Evolutionary conservation across 179 eudicot species (phyloP).

Genomic region (Sideroxylon spinosum): DNA sequence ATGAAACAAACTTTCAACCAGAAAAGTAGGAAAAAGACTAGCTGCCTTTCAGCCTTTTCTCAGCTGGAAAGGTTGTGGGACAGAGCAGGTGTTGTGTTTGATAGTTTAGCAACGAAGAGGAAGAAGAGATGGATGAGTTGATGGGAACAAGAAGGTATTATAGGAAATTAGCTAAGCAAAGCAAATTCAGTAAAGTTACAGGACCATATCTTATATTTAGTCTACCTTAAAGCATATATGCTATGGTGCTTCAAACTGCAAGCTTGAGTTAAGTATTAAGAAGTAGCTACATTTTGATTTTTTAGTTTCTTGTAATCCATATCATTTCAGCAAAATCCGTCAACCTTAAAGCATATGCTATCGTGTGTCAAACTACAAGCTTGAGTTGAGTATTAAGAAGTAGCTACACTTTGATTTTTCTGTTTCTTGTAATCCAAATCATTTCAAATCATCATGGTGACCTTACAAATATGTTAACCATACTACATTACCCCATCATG

Average conservation of each 20-base stretch:
- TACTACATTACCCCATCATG: not conserved
- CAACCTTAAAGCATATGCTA: no score
- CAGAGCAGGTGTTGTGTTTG: no score
- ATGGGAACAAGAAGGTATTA: not conserved
- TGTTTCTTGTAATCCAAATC: not conserved
- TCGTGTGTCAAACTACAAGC: not conserved
- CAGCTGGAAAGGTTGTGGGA: not conserved
- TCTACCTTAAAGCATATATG: no score
- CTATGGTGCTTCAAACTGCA: not conserved
- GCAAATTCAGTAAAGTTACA: not conserved
- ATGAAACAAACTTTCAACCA: not conserved
- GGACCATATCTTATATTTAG: not conserved
- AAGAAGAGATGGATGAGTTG: not conserved
- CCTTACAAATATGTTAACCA: not conserved
- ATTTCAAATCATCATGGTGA: not conserved
- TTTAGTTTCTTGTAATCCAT: not conserved
- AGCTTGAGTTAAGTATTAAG: not conserved
- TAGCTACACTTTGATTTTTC: not conserved
- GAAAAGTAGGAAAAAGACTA: not conserved
- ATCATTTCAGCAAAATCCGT: no score
- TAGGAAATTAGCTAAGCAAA: not conserved
- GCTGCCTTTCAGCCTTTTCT: no score
- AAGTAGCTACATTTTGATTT: not conserved
- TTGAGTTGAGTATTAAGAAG: not conserved
- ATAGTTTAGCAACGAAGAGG: no score